Evolutionary conservation across 192 early-diverging fungal species (phyloP), one percentile per base, ranked within the genome.

Genomic region (Backusella tarrabulga): DNA sequence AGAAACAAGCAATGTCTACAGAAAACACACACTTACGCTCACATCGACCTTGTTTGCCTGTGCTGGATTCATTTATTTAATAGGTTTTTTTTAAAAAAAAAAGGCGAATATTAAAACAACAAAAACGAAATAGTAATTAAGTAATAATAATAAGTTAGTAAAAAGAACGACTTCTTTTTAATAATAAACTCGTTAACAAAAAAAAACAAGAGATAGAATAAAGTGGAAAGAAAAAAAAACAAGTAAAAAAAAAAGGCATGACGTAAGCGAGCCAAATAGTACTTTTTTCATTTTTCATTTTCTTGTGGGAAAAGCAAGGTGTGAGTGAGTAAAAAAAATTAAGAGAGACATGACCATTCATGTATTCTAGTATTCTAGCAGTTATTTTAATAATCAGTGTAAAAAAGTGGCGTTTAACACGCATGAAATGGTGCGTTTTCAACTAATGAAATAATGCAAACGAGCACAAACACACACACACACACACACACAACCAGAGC

Each of bases 11-110:
- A 14, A 26, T 11, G 69, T 71, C 41, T 71, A 71, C n/a, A 71
- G 15, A 38, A 34, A 68, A 68, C 2, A 68, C 0, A 70, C 15
- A 74, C 80, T 68, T 77, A 81, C 80, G 67, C 76, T 81, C 19
- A 78, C 50, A 63, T 81, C 80, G 36, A 81, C 69, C 42, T 81
- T 81, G 23, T 81, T 81, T 21, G 71, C 41, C 52, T 78, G 67
- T 29, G 76, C 76, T 70, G 80, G 80, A 75, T 77, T 77, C 80
- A 81, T 81, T 69, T 35, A 35, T 34, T 68, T 68, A 34, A 68
- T 34, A 8, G 17, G n/a, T 60, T 60, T 8, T 60, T 60, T 56
- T 12, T 19, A n/a, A 21, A 21, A 7, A 52, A 52, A 52, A n/a
- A 21, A 52, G 19, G 15, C n/a, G 15, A 23, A 23, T 60, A 60